A percentile compares a stretch with the other conserved stretches of the same genome.
Evolutionary conservation across 257 asterid genomes (phyloP).

Genomic region (Vinca minor): DNA sequence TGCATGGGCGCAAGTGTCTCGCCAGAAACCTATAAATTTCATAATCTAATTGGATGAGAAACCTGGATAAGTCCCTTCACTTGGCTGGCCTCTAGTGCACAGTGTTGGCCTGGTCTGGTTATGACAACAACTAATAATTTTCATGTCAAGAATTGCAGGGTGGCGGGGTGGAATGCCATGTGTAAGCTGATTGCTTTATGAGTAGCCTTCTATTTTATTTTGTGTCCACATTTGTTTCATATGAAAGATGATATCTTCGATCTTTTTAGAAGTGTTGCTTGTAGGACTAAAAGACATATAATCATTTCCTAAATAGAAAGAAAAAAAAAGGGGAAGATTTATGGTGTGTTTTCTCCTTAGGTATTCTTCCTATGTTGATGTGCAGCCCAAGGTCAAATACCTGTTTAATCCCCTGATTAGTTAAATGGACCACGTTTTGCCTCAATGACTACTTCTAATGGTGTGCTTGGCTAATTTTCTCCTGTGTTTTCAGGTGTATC

Average conservation of each 20-base stretch:
- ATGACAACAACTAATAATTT: neutral
- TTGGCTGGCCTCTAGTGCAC: neutral
- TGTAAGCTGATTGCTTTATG: neutral
- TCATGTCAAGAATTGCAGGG: neutral
- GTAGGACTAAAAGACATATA: neutral
- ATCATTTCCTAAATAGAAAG: neutral
- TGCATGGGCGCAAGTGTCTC: too few relatives aligned
- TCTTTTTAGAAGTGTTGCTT: neutral
- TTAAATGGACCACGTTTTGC: neutral
- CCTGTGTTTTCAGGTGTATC: constrained; percentile 57
- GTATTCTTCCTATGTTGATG: neutral
- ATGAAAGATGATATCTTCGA: neutral
- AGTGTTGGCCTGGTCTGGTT: neutral
- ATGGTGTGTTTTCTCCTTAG: neutral
- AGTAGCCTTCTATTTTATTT: neutral
- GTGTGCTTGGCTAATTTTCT: neutral
- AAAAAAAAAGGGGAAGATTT: neutral
- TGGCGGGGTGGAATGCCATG: too few relatives aligned
- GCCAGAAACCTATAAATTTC: constrained; percentile 1
- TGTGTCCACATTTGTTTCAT: neutral
- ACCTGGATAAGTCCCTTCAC: neutral
- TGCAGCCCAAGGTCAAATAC: neutral
- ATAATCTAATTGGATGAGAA: neutral
- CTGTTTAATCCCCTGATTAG: neutral
- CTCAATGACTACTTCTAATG: neutral